Percentiles rank a stretch among this genome's conserved stretches.
These are phyloP conservation scores for Pseudonectria foliicola DNA, from an alignment of 2,329 filamentous ascomycete genomes.

Conservation along the genomic window DNA sequence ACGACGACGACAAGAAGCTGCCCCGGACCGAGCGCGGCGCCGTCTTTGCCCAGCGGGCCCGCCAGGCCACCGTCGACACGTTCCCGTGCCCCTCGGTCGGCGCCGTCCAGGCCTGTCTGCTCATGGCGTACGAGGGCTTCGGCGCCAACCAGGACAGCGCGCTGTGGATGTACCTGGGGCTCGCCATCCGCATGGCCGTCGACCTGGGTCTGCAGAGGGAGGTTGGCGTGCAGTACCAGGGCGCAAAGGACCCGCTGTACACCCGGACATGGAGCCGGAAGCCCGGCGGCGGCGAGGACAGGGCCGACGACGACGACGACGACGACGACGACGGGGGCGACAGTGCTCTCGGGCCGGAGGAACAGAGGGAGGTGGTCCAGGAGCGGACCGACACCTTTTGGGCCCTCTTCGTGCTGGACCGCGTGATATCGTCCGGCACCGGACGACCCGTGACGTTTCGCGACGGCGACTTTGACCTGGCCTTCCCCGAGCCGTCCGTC, in stretches of 20 bases:
- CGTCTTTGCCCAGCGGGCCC: slow-evolving; percentile 73
- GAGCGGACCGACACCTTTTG: slow-evolving; percentile 84
- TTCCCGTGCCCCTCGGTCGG: slow-evolving; percentile 77
- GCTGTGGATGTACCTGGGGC: slow-evolving; percentile 87
- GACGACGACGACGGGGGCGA: slow-evolving; percentile 37
- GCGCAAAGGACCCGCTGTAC: slow-evolving; percentile 45
- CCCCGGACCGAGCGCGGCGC: slow-evolving; percentile 64
- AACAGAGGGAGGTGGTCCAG: slow-evolving; percentile 63
- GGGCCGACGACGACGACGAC: slow-evolving; percentile 25
- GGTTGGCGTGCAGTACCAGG: slow-evolving; percentile 61
- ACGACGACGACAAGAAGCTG: slow-evolving; percentile 40
- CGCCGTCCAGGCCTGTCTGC: slow-evolving; percentile 73
- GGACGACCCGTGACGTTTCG: slow-evolving; percentile 76
- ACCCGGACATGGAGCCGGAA: slow-evolving; percentile 36
- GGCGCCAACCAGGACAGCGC: slow-evolving; percentile 83
- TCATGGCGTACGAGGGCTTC: slow-evolving; percentile 85
- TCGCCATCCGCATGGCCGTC: slow-evolving; percentile 76
- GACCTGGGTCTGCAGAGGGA: slow-evolving; percentile 76
- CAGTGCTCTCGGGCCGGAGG: slow-evolving; percentile 36
- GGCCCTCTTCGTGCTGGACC: slow-evolving; percentile 82
- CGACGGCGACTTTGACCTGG: slow-evolving; percentile 78
- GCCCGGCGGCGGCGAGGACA: too few species aligned
- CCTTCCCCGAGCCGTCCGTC: slow-evolving; percentile 48
- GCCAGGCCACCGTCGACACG: slow-evolving; percentile 73
- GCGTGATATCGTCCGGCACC: slow-evolving; percentile 81